phyloP scores from a whole-genome alignment of 2,329 filamentous ascomycete species.

The Cladophialophora carrionii region DNA sequence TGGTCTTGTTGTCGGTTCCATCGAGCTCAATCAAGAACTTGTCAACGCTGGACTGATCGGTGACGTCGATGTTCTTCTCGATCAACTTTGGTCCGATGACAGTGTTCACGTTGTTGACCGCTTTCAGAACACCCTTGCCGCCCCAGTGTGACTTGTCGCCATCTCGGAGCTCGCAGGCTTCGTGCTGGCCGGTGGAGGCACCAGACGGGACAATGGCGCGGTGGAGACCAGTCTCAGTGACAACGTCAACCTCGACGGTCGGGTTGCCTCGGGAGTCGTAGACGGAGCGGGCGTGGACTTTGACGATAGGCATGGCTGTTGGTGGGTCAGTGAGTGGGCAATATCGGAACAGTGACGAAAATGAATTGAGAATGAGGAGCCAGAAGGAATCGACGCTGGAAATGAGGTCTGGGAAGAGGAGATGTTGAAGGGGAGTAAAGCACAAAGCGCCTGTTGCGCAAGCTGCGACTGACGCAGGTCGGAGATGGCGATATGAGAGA shows the following conservation, averaged over 20 bases:
- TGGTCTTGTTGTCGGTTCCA: slow-evolving; percentile 63
- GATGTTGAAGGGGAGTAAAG: slow-evolving; percentile 1
- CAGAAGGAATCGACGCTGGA: not conserved
- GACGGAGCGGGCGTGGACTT: slow-evolving; percentile 90
- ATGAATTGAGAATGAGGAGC: not conserved
- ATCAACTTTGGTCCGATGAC: slow-evolving; percentile 79
- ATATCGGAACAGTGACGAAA: slow-evolving; percentile 23
- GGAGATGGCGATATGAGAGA: slow-evolving; percentile 10
- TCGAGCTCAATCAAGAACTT: slow-evolving; percentile 84
- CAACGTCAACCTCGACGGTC: slow-evolving; percentile 96
- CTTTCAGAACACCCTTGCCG: slow-evolving; percentile 85
- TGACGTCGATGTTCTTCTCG: slow-evolving; percentile 79
- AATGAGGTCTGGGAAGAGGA: slow-evolving; percentile 6
- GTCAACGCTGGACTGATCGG: slow-evolving; percentile 83
- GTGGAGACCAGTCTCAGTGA: slow-evolving; percentile 95
- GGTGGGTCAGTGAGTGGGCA: slow-evolving; percentile 29
- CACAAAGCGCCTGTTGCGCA: slow-evolving; percentile 12
- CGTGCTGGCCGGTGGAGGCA: slow-evolving; percentile 91
- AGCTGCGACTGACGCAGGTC: slow-evolving; percentile 7
- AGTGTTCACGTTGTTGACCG: slow-evolving; percentile 82
- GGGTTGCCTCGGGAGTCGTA: slow-evolving; percentile 99
- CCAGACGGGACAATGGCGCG: slow-evolving; percentile 96
- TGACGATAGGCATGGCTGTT: slow-evolving; percentile 76
- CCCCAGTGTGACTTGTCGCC: slow-evolving; percentile 84
- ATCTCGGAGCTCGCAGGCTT: slow-evolving; percentile 88